Conservation (phyloP, 2,329 filamentous ascomycete species). For the Tolypocladium endophyticum region DNA sequence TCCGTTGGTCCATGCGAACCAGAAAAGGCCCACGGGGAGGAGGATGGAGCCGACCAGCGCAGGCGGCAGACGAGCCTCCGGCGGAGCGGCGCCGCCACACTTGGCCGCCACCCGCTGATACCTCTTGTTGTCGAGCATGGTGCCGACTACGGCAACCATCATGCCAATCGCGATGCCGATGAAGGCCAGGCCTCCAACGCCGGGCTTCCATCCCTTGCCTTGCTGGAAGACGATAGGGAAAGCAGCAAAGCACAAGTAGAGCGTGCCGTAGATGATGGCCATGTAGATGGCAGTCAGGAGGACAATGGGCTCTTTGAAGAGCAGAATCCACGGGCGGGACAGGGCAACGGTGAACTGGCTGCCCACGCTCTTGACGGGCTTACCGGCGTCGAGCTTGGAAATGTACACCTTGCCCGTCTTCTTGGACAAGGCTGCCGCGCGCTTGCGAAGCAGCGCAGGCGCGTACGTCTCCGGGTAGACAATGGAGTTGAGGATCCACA, state of each 20-base stretch:
- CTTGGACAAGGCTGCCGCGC: constrained; percentile 39
- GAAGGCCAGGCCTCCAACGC: constrained; percentile 51
- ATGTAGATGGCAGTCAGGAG: constrained; percentile 53
- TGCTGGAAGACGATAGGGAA: constrained; percentile 54
- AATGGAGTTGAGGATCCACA: constrained; percentile 43
- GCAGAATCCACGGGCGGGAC: constrained; percentile 52
- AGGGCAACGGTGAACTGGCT: constrained; percentile 45
- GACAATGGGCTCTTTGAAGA: constrained; percentile 59
- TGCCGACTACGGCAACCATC: constrained; percentile 42
- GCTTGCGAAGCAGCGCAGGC: constrained; percentile 42
- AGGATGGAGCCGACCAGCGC: constrained; percentile 47
- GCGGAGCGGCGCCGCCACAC: constrained; percentile 46
- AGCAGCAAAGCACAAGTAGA: constrained; percentile 44
- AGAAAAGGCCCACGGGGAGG: constrained; percentile 52
- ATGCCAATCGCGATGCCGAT: constrained; percentile 55
- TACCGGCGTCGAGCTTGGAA: constrained; percentile 33
- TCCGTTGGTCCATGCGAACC: constrained; percentile 55
- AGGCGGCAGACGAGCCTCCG: constrained; percentile 52
- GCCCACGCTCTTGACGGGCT: constrained; percentile 29
- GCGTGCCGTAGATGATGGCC: constrained; percentile 44
- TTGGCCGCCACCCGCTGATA: constrained; percentile 34
- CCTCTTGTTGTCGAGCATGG: constrained; percentile 40
- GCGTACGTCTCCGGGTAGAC: constrained; percentile 51
- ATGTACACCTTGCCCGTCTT: constrained; percentile 45
- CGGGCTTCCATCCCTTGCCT: constrained; percentile 44